A percentile compares a stretch with the other conserved stretches of the same genome.
These are phyloP conservation scores for Syzygium malaccense DNA, from an alignment of 441 rosid genomes.

Conservation along the genomic window DNA sequence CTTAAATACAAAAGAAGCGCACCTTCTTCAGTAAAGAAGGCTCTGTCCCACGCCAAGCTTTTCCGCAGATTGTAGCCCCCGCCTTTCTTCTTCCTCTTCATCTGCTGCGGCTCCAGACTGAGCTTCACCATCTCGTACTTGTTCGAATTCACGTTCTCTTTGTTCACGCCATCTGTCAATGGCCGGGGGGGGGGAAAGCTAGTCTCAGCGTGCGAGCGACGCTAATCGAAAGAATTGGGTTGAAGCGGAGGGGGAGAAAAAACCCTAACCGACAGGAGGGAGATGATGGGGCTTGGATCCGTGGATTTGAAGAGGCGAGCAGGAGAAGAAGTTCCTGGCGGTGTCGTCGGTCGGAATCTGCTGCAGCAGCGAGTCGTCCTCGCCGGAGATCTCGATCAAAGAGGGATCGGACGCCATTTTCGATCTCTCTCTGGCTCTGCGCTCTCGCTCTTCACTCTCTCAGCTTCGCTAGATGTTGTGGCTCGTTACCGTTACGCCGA, in stretches of 20 bases:
- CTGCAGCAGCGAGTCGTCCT: conserved; percentile 51
- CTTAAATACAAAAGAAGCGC: background rate
- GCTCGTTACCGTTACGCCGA: background rate
- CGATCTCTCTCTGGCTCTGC: background rate
- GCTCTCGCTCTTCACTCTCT: background rate
- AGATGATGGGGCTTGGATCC: conserved; percentile 29
- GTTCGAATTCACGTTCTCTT: conserved; percentile 37
- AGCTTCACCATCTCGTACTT: conserved; percentile 46
- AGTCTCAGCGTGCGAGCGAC: background rate
- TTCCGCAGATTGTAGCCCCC: conserved; percentile 77
- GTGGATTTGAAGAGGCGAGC: conserved; percentile 62
- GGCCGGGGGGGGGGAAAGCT: background rate
- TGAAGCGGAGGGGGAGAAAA: background rate
- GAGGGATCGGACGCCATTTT: conserved; percentile 51
- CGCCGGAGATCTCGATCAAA: conserved; percentile 53
- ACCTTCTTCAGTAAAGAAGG: conserved; percentile 96
- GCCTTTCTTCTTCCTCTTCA: conserved; percentile 88
- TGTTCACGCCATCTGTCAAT: conserved; percentile 19
- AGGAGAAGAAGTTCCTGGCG: conserved; percentile 27
- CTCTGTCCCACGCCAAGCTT: conserved; percentile 90
- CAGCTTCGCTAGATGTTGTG: background rate
- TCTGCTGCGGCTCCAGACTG: conserved; percentile 57
- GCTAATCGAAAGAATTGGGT: background rate
- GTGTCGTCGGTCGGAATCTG: conserved; percentile 20
- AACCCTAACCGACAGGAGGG: conserved; percentile 32